Base-by-base conservation (phyloP, 164 flowering plant species). In the Nymphaea thermarum region DNA sequence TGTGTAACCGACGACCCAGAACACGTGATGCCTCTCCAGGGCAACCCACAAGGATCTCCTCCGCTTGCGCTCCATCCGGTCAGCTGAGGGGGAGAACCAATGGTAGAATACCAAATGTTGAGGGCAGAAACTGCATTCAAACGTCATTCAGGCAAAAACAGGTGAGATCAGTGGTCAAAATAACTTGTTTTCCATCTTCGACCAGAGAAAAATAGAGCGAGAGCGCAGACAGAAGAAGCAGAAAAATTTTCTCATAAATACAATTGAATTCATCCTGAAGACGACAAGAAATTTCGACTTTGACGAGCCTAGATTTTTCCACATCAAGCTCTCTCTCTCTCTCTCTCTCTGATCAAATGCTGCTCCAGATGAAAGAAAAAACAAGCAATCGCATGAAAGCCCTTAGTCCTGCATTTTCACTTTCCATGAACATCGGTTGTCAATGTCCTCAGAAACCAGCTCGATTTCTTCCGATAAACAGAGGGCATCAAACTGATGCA, bases 11-110 rank as follows among this genome's bases (percentile, higher is more conserved):
- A 75, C 18, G 84, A 70, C 72, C 89, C 90, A 2, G 89, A 81
- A 84, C 97, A 93, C 5, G 76, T 80, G 42, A 93, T 66, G 3
- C 96, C 95, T 77, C 78, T 83, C 96, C 94, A 91, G 14, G 85
- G 76, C 73, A 87, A 81, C 18, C 85, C 90, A 72, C 97, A 93
- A 44, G 98, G 98, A 80, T 93, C 96, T 60, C 72, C 87, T 45
- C 91, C 86, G 73, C 43, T 80, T 59, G 89, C 6, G 17, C 25
- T 81, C 98, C 98, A 93, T 62, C 84, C 80, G 7, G 89, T 80
- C 53, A 93, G 85, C 80, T 86, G 87, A 53, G 74, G 2, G 14
- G 93, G 85, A 15, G 88, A 82, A 72, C 81, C 84, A 62, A 91
- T 73, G 75, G 80, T 71, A 67, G 65, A 69, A 72, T 67, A 93